Base-by-base conservation (phyloP, 768 basidiomycete genomes). In the Tricholoma matsutake region DNA sequence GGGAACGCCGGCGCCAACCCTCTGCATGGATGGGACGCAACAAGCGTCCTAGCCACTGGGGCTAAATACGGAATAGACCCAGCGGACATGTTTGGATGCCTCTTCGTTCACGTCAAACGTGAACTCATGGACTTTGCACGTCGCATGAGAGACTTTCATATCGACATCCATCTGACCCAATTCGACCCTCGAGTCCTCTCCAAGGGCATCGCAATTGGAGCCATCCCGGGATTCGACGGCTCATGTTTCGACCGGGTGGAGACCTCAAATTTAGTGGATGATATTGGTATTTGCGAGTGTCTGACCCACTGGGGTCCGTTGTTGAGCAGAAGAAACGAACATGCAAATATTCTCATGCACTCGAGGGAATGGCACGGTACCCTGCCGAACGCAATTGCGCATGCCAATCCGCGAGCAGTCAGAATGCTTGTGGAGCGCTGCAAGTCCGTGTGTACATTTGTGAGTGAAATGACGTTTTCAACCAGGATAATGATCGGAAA, bases 21-120 rank as follows among this genome's bases (percentile, higher is more conserved):
- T 0, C 73, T 85, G 0, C 73, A 72, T 35, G 79, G 80, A 18
- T 86, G 83, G 82, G 76, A 82, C 64, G 54, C 79, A n/a, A 68
- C 77, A 25, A 63, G 72, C n/a, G 75, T 83, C 18, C 68, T 77
- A 34, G 60, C 66, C 14, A 71, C 76, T 0, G 82, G 82, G n/a
- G 62, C 59, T 39, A 73, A 69, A 43, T 62, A 74, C 56, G 71
- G 72, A 5, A 54, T 76, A 45, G 73, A 76, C 53, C 67, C 75
- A 1, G 63, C 68, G 3, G 78, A 81, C 65, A 73, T 77, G 55
- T 68, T 78, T 28, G 78, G 78, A 8, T 77, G 73, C 45, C 75
- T 81, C 58, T 81, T 79, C 72, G 78, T 81, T 66, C 75, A 79
- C 63, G 64, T 79, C 63, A 79, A 78, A 65, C 63, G 73, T 43